Conservation (phyloP, 2,329 filamentous ascomycete species). For the Trichoderma pleuroti region DNA sequence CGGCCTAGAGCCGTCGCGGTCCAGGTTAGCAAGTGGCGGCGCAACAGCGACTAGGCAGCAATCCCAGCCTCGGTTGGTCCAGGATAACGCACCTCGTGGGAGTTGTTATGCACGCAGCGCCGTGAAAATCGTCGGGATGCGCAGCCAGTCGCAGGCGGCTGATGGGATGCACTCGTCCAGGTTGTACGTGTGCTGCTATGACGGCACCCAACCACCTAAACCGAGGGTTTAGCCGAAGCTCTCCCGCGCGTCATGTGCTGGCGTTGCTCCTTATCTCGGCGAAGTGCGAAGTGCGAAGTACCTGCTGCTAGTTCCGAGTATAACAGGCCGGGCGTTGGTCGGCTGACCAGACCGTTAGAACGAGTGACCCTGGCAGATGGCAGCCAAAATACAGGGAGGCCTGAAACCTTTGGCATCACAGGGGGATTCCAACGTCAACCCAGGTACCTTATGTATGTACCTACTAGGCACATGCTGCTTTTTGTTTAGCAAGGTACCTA, state of each 20-base stretch:
- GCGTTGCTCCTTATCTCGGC: slow-evolving; percentile 1
- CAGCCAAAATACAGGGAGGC: background rate
- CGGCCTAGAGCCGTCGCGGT: slow-evolving; percentile 10
- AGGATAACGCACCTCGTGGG: background rate
- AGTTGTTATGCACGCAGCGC: background rate
- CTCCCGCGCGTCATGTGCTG: slow-evolving; percentile 18
- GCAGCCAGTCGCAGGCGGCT: slow-evolving; percentile 18
- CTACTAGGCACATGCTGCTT: background rate
- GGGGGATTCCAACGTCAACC: background rate
- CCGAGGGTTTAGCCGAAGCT: slow-evolving; percentile 13
- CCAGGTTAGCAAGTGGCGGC: slow-evolving; percentile 1
- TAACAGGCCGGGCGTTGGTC: background rate
- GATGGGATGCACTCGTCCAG: slow-evolving; percentile 15
- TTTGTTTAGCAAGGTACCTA: too few species aligned
- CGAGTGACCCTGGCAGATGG: background rate
- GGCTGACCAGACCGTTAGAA: slow-evolving; percentile 5
- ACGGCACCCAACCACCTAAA: slow-evolving; percentile 15
- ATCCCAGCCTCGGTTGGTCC: background rate
- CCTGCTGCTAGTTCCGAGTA: background rate
- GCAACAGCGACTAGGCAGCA: slow-evolving; percentile 13
- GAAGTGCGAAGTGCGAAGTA: background rate
- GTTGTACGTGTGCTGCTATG: slow-evolving; percentile 18
- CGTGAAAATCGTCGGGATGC: slow-evolving; percentile 11
- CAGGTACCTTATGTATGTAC: too few species aligned
- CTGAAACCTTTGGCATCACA: background rate